A percentile compares a stretch with the other conserved stretches of the same genome.
Evolutionary conservation across 331 rosid genomes (phyloP).

Genomic region (Rhamnella rubrinervis): DNA sequence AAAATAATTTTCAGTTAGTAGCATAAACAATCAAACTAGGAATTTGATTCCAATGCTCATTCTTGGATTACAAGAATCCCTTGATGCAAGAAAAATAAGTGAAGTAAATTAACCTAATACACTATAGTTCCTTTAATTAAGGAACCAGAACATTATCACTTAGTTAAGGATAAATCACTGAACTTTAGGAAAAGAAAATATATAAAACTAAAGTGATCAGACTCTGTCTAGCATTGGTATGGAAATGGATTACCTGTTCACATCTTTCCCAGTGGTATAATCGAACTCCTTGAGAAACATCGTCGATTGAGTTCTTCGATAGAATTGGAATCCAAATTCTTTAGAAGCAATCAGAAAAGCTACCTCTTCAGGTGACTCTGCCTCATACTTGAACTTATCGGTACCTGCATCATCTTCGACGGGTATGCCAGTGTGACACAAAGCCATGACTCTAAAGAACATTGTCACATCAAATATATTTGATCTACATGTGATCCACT

Average conservation of each 20-base stretch:
- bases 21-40: no score
- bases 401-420: conserved; percentile 17
- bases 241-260: conserved; percentile 23
- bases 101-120: no score
- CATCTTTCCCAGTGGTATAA: conserved; percentile 13
- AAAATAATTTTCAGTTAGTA: not conserved
- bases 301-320: conserved; percentile 30
- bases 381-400: conserved; percentile 36
- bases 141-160: no score
- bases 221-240: not conserved
- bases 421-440: conserved; percentile 48
- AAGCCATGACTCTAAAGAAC: conserved; percentile 40
- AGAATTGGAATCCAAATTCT: conserved; percentile 39
- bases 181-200: no score
- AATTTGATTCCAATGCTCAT: no score
- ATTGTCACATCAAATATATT: conserved; percentile 22
- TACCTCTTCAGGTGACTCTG: conserved; percentile 51
- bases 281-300: conserved; percentile 29
- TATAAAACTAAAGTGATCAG: not conserved
- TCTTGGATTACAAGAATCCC: no score
- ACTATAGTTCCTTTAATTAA: no score
- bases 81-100: no score
- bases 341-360: conserved; percentile 39
- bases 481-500: conserved; percentile 21
- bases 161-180: no score